Conservation (phyloP, 192 early-diverging fungal species). For the Mortierella claussenii region DNA sequence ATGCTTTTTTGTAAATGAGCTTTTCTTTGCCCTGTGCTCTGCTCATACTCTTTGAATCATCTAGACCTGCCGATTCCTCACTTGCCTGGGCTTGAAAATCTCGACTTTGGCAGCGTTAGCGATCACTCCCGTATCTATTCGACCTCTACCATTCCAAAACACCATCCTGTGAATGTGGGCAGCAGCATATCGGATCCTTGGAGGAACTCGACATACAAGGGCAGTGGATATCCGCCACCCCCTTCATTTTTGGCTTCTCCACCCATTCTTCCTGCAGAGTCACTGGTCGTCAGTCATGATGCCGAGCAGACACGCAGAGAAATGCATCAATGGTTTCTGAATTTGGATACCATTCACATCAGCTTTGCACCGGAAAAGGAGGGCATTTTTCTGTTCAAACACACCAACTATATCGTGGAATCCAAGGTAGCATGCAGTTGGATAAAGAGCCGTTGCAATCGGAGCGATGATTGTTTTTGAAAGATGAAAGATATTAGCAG, state of each 20-base stretch:
- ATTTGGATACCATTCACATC: conserved; percentile 65
- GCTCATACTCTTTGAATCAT: too few species aligned
- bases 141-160: conserved; percentile 14
- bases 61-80: conserved; percentile 71
- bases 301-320: conserved; percentile 19
- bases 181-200: conserved; percentile 66
- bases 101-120: conserved; percentile 45
- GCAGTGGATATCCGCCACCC: conserved; percentile 36
- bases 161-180: conserved; percentile 48
- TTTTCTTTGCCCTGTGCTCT: too few species aligned
- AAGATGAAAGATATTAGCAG: too few species aligned
- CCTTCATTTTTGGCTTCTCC: conserved; percentile 40
- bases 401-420: conserved; percentile 89
- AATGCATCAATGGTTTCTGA: conserved; percentile 60
- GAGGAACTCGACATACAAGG: conserved; percentile 51
- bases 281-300: neutral
- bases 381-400: conserved; percentile 76
- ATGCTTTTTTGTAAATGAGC: too few species aligned
- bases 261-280: conserved; percentile 6
- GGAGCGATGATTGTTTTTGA: too few species aligned
- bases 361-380: conserved; percentile 59
- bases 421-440: conserved; percentile 60
- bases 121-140: conserved; percentile 25
- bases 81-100: conserved; percentile 65
- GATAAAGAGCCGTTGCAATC: too few species aligned